A percentile compares a stretch with the other conserved stretches of the same genome.
phyloP scores from a whole-genome alignment of 176 grass and related monocot genomes.

The Luzula sylvatica region DNA sequence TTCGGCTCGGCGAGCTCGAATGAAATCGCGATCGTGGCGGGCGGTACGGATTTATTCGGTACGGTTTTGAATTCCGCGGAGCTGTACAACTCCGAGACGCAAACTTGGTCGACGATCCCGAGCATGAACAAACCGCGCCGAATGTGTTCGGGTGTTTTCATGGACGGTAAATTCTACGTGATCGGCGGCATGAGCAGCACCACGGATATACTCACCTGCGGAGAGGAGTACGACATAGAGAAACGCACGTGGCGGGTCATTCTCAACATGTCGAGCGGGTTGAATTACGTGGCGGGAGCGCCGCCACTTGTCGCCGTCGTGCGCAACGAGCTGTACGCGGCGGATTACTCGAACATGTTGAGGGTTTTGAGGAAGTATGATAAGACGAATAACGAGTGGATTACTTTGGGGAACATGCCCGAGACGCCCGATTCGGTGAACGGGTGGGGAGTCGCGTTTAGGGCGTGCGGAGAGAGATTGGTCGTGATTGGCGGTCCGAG shows the following conservation, averaged over 20 bases:
- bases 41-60: constrained; percentile 32
- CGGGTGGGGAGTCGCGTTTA: constrained; percentile 81
- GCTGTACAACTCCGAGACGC: constrained; percentile 58
- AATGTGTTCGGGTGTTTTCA: constrained; percentile 64
- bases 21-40: constrained; percentile 62
- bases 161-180: constrained; percentile 75
- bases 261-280: constrained; percentile 52
- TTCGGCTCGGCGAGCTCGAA: constrained; percentile 66
- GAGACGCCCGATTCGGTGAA: constrained; percentile 66
- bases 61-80: constrained; percentile 52
- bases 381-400: constrained; percentile 65
- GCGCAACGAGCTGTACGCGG: constrained; percentile 62
- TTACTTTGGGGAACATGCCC: constrained; percentile 55
- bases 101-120: constrained; percentile 44
- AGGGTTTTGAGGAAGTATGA: constrained; percentile 58
- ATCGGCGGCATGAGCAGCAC: constrained; percentile 48
- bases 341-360: constrained; percentile 46
- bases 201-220: constrained; percentile 44
- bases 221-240: constrained; percentile 59
- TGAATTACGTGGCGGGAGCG: constrained; percentile 43
- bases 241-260: constrained; percentile 40
- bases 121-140: constrained; percentile 52
- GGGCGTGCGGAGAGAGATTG: constrained; percentile 65
- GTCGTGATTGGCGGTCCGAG: constrained; percentile 66
- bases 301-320: constrained; percentile 72